Conservation (phyloP, 2,329 filamentous ascomycete species). For the Albifimbria verrucaria region DNA sequence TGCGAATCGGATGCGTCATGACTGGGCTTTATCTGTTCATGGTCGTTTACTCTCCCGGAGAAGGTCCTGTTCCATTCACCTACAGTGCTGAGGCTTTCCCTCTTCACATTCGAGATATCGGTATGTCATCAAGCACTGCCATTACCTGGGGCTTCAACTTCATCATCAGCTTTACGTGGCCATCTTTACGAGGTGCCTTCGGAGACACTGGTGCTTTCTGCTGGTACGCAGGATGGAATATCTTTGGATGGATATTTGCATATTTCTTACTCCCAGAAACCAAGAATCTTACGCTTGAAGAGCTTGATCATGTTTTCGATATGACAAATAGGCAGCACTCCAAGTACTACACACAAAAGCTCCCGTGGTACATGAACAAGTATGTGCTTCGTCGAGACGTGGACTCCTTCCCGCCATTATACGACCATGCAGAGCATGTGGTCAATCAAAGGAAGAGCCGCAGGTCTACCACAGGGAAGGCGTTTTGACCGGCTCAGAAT, state of each 20-base stretch:
- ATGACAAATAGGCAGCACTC: slow-evolving; percentile 27
- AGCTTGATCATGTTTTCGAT: slow-evolving; percentile 30
- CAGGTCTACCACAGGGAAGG: neutral
- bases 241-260: slow-evolving; percentile 28
- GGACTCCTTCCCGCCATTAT: slow-evolving; percentile 25
- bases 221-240: slow-evolving; percentile 35
- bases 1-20: slow-evolving; percentile 30
- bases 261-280: slow-evolving; percentile 33
- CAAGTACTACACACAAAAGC: slow-evolving; percentile 25
- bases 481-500: neutral
- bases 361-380: slow-evolving; percentile 30
- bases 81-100: slow-evolving; percentile 59
- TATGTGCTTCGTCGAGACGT: slow-evolving; percentile 24
- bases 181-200: slow-evolving; percentile 15
- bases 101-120: slow-evolving; percentile 51
- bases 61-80: slow-evolving; percentile 57
- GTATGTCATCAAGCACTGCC: slow-evolving; percentile 46
- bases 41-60: slow-evolving; percentile 44
- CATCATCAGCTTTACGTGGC: slow-evolving; percentile 33
- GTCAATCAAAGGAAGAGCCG: neutral
- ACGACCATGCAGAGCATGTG: slow-evolving; percentile 20
- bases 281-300: slow-evolving; percentile 30
- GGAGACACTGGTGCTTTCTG: slow-evolving; percentile 33
- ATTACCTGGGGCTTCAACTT: slow-evolving; percentile 39
- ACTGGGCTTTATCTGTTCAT: slow-evolving; percentile 37